These are phyloP conservation scores for Plasmodium knowlesi DNA, from an alignment of 169 alveolate species.

Conservation along the genomic window DNA sequence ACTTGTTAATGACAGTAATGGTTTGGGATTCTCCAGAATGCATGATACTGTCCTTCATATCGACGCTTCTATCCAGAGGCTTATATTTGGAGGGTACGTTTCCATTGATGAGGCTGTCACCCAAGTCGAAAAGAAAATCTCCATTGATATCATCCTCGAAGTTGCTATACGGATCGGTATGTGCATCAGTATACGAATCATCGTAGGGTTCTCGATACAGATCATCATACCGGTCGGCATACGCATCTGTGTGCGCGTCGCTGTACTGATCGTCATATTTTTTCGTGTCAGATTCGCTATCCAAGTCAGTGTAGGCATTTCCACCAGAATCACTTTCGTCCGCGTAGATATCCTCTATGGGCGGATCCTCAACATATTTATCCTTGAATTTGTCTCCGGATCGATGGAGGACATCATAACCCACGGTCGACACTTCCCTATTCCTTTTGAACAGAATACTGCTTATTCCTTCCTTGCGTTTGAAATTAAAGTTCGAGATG, in stretches of 20 bases:
- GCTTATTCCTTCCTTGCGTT: not conserved
- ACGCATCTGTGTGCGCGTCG: not conserved
- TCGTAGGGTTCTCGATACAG: no score
- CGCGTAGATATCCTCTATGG: not conserved
- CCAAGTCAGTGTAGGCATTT: not conserved
- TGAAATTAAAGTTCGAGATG: not conserved
- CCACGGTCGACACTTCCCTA: not conserved
- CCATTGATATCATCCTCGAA: not conserved
- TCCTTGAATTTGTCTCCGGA: not conserved
- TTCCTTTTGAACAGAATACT: not conserved
- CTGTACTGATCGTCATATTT: not conserved
- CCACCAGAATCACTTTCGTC: not conserved
- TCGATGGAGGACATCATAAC: not conserved
- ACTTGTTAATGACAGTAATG: conserved; percentile 23
- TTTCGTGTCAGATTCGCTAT: not conserved
- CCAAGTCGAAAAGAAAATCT: not conserved
- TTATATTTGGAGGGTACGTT: not conserved
- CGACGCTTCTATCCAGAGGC: not conserved
- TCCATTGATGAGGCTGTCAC: not conserved
- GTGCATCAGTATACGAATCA: not conserved
- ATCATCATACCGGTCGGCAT: not conserved
- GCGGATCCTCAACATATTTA: not conserved
- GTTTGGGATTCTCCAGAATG: conserved; percentile 36
- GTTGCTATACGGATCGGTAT: not conserved
- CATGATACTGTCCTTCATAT: conserved; percentile 19